Percentiles rank a stretch among this genome's conserved stretches.
Evolutionary conservation across 169 alveolate genomes (phyloP).

Genomic region (Plasmodium chabaudi): DNA sequence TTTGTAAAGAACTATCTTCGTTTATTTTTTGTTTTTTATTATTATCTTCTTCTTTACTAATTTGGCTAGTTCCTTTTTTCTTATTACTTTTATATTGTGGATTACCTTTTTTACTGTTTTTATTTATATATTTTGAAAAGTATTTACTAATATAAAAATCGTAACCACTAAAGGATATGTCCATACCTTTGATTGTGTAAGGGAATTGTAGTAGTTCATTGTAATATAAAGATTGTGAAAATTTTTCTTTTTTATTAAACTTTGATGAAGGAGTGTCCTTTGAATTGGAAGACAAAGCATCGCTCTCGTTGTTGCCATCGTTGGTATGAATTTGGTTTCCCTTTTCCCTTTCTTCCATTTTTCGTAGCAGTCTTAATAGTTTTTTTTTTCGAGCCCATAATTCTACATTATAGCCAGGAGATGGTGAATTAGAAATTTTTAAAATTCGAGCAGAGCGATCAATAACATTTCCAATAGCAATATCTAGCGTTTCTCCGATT

Average conservation of each 20-base stretch:
- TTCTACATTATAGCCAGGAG: conserved; percentile 99
- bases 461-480: conserved; percentile 98
- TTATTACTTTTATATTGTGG: neutral
- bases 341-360: neutral
- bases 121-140: conserved; percentile 43
- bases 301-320: neutral
- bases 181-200: conserved; percentile 99
- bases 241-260: neutral
- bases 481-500: conserved; percentile 98
- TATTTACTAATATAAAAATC: conserved; percentile 69
- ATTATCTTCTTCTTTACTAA: neutral
- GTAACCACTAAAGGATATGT: conserved; percentile 94
- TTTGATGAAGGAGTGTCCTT: neutral
- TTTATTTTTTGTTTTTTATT: neutral
- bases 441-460: conserved; percentile 98
- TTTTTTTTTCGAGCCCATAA: conserved; percentile 91
- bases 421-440: conserved; percentile 97
- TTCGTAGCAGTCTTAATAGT: conserved; percentile 53
- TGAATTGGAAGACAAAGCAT: neutral
- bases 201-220: conserved; percentile 94
- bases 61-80: neutral
- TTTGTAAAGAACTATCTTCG: neutral
- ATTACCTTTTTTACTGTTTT: neutral
- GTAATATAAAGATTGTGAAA: conserved; percentile 24
- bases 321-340: neutral